A percentile compares a stretch with the other conserved stretches of the same genome.
Evolutionary conservation across 768 basidiomycete species (phyloP).

Genomic region (Russula compacta): DNA sequence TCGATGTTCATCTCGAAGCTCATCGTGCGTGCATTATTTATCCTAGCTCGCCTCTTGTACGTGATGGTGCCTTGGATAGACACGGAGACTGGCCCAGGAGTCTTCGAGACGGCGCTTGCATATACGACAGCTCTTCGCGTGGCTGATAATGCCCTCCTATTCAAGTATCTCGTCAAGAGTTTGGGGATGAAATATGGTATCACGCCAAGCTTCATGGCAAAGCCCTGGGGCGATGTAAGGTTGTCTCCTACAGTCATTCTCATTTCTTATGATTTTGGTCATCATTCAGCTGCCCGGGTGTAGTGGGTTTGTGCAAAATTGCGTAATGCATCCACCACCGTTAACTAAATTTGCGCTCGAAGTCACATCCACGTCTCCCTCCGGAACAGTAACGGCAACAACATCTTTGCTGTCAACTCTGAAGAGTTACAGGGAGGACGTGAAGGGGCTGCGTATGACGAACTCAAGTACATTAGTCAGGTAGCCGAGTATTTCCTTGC

Average conservation of each 20-base stretch:
- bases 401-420: slow-evolving; percentile 69
- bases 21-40: slow-evolving; percentile 46
- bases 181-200: slow-evolving; percentile 83
- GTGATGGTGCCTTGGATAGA: slow-evolving; percentile 36
- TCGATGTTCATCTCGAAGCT: slow-evolving; percentile 77
- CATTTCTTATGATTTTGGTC: background rate
- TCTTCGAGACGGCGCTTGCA: slow-evolving; percentile 78
- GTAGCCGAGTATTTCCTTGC: slow-evolving; percentile 91
- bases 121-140: slow-evolving; percentile 73
- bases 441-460: slow-evolving; percentile 60
- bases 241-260: background rate
- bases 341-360: background rate
- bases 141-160: slow-evolving; percentile 88
- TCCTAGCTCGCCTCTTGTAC: background rate
- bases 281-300: slow-evolving; percentile 76
- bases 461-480: slow-evolving; percentile 77
- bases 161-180: slow-evolving; percentile 89
- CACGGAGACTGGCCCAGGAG: slow-evolving; percentile 89
- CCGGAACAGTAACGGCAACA: slow-evolving; percentile 55
- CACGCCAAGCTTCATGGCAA: slow-evolving; percentile 97
- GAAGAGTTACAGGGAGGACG: slow-evolving; percentile 56
- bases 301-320: slow-evolving; percentile 55
- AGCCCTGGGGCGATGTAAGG: slow-evolving; percentile 82
- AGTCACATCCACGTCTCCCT: slow-evolving; percentile 93
- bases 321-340: background rate